Base-by-base conservation (phyloP, 2,329 filamentous ascomycete genomes). In the Stachybotrys chlorohalonatus region DNA sequence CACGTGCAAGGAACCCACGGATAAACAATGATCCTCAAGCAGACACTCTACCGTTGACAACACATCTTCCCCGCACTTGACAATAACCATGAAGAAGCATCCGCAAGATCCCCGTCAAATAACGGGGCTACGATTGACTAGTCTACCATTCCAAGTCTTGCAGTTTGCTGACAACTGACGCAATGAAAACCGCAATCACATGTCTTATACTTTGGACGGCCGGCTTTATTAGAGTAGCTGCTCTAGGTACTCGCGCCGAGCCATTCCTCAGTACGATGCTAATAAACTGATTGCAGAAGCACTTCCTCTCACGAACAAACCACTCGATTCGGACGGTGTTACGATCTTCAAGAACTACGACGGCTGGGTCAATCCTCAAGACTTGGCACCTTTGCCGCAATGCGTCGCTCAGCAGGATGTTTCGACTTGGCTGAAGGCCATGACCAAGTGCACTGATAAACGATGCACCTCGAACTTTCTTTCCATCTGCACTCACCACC, bases 381-480 rank as follows among this genome's bases (percentile, higher is more conserved):
- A 53, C 47, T 16, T 53, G 24, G 2, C 16, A 8, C 52, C 52
- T 17, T 49, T 54, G 53, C 53, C 53, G 30, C 53, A 54, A n/a
- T 54, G 53, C 42, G 47, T 54, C 49, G 48, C 48, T 30, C 48
- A 54, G 48, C 53, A 54, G 24, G 49, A 51, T 47, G 16, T n/a
- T 16, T 46, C 53, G 7, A 31, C 30, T 8, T 54, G 53, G 53
- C 48, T 54, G 31, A 17, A 42, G 4, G 24, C 39, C 15, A 51
- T 54, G 53, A 54, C 53, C 5, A 47, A 54, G 45, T 54, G 53
- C 42, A 54, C 53, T 16, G 16, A 31, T 5, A 53, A 53, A 31
- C 52, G 52, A 15, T 55, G 54, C 36, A 55, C 51, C 47, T 55
- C 51, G 30, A 46, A 53, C 51, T 53, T 55, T 46, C 32, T n/a